Evolutionary conservation across 1,284 basidiomycete genomes (phyloP).

Genomic region (Ganoderma resinaceum): DNA sequence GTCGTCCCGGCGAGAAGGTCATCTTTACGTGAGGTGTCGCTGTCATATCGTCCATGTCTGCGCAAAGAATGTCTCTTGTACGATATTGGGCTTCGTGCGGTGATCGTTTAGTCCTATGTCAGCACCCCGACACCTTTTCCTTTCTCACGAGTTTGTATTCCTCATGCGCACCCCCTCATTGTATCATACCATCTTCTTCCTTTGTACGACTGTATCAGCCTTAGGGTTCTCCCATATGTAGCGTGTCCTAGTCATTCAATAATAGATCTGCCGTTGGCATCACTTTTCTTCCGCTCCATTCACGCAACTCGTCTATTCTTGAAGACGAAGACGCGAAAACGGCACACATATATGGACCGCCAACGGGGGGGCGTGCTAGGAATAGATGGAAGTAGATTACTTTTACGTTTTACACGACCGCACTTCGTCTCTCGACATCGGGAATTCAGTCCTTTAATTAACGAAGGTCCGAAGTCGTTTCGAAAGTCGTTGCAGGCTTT

Average conservation of each 20-base stretch:
- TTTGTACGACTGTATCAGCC: background rate
- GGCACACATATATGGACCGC: background rate
- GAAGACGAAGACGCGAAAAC: background rate
- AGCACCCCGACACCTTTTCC: background rate
- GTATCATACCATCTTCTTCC: slow-evolving; percentile 12
- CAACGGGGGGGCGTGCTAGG: background rate
- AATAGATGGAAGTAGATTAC: slow-evolving; percentile 15
- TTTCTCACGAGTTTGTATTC: background rate
- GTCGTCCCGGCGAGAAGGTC: slow-evolving; percentile 84
- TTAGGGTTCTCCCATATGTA: background rate
- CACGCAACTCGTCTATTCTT: background rate
- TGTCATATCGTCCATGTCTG: background rate
- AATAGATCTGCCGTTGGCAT: background rate
- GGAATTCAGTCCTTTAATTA: background rate
- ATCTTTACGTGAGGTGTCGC: slow-evolving; percentile 60
- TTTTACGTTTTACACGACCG: slow-evolving; percentile 25
- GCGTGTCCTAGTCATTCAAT: background rate
- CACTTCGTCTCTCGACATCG: no score
- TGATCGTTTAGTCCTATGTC: background rate
- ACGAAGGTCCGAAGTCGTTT: background rate
- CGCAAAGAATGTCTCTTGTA: background rate
- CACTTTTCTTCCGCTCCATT: background rate
- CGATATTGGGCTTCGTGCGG: background rate
- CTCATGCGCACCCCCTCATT: slow-evolving; percentile 10
- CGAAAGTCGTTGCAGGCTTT: background rate